These are phyloP conservation scores for Globisporangium barbulae DNA, from an alignment of 352 stramenopile genomes.

Conservation along the genomic window DNA sequence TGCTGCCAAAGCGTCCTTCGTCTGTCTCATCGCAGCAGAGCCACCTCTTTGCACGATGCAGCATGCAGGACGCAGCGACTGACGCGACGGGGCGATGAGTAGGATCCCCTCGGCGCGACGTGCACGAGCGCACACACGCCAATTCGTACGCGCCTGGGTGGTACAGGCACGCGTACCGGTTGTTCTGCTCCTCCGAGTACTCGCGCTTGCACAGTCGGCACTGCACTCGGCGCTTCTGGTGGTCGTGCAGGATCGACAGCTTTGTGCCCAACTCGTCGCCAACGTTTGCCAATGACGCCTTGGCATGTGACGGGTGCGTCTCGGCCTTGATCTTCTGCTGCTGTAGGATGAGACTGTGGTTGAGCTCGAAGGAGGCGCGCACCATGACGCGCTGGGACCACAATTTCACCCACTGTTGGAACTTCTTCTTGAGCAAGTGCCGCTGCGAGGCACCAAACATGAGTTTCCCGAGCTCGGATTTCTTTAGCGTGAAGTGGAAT, in stretches of 20 bases:
- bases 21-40: slow-evolving; percentile 74
- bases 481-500: slow-evolving; percentile 39
- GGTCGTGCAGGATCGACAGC: slow-evolving; percentile 52
- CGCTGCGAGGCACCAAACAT: slow-evolving; percentile 45
- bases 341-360: slow-evolving; percentile 57
- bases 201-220: slow-evolving; percentile 60
- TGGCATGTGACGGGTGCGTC: neutral
- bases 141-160: slow-evolving; percentile 64
- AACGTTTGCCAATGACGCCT: slow-evolving; percentile 6
- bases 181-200: slow-evolving; percentile 78
- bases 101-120: slow-evolving; percentile 27
- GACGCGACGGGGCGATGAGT: neutral
- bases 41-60: slow-evolving; percentile 69
- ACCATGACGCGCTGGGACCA: slow-evolving; percentile 56
- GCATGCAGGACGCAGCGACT: slow-evolving; percentile 46
- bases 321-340: slow-evolving; percentile 35
- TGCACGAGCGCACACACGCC: slow-evolving; percentile 54
- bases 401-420: slow-evolving; percentile 58
- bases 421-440: slow-evolving; percentile 38
- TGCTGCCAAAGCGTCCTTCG: slow-evolving; percentile 62
- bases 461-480: slow-evolving; percentile 45
- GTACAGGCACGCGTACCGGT: slow-evolving; percentile 56
- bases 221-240: slow-evolving; percentile 48
- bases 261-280: slow-evolving; percentile 15
- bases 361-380: slow-evolving; percentile 61